phyloP scores from a whole-genome alignment of 148 eudicot species.

The Simmondsia chinensis region DNA sequence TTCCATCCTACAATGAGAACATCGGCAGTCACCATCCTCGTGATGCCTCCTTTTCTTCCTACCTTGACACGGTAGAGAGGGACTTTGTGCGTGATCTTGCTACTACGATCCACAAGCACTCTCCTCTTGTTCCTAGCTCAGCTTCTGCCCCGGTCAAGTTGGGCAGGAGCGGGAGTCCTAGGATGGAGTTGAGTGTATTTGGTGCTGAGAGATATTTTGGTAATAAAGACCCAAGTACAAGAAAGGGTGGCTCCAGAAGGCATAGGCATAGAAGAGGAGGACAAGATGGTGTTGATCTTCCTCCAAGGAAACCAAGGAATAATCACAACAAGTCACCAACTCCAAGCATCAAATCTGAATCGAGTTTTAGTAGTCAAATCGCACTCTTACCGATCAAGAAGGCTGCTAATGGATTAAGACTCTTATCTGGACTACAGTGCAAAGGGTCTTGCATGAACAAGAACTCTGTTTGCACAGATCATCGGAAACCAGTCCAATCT shows the following conservation, averaged over 20 bases:
- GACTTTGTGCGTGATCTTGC: conserved; percentile 33
- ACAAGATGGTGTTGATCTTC: conserved; percentile 4
- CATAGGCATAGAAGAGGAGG: conserved; percentile 8
- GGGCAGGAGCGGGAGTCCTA: conserved; percentile 10
- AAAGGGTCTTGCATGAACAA: conserved; percentile 42
- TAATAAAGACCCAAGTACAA: conserved; percentile 5
- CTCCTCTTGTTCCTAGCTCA: conserved; percentile 12
- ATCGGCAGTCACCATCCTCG: conserved; percentile 23
- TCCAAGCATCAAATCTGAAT: conserved; percentile 34
- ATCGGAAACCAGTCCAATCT: conserved; percentile 5
- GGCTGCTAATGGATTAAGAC: conserved; percentile 13
- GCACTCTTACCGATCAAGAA: conserved; percentile 28
- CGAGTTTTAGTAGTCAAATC: conserved; percentile 38
- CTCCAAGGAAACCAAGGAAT: conserved; percentile 5
- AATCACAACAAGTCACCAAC: conserved; percentile 20
- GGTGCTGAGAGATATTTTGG: conserved; percentile 55
- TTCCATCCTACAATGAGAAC: conserved; percentile 10
- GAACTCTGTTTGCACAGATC: conserved; percentile 22
- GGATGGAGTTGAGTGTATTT: conserved; percentile 39
- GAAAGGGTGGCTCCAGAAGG: conserved; percentile 1
- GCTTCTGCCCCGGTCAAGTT: conserved; percentile 4
- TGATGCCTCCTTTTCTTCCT: conserved; percentile 68
- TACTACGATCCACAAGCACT: conserved; percentile 21
- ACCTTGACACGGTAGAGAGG: conserved; percentile 46
- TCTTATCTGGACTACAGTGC: conserved; percentile 34